These are phyloP conservation scores for Glonium stellatum DNA, from an alignment of 495 filamentous ascomycete species.

Conservation along the genomic window DNA sequence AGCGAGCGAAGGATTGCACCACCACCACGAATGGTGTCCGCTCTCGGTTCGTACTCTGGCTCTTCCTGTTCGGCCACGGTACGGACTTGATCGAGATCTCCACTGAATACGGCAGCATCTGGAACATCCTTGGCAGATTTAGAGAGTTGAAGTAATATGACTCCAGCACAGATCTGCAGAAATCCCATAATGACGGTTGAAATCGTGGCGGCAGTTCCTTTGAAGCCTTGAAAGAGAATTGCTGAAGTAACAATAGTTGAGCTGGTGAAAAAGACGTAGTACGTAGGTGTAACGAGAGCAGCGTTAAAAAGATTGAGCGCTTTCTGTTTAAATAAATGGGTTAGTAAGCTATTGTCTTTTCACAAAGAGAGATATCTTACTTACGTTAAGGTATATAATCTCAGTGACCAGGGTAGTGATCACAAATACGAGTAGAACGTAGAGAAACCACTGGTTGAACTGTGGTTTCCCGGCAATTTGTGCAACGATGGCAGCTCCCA, in stretches of 20 bases:
- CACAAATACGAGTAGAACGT: constrained; percentile 86
- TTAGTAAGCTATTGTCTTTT: constrained; percentile 26
- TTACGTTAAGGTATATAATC: constrained; percentile 91
- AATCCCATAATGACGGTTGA: constrained; percentile 90
- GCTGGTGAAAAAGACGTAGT: constrained; percentile 96
- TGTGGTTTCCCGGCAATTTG: constrained; percentile 73
- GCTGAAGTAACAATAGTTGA: constrained; percentile 91
- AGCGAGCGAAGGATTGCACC: constrained; percentile 84
- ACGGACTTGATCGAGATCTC: constrained; percentile 88
- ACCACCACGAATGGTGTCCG: constrained; percentile 88
- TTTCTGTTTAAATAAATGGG: constrained; percentile 59
- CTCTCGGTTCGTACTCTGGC: constrained; percentile 90
- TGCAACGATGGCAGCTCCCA: constrained; percentile 85
- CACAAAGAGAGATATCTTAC: constrained; percentile 33
- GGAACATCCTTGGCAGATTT: constrained; percentile 97
- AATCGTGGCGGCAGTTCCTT: constrained; percentile 73
- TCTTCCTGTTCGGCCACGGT: constrained; percentile 92
- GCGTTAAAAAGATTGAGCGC: constrained; percentile 96
- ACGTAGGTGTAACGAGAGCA: constrained; percentile 92
- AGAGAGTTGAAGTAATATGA: constrained; percentile 94
- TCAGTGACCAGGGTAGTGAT: constrained; percentile 81
- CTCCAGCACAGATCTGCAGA: constrained; percentile 86
- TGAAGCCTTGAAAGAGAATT: constrained; percentile 89
- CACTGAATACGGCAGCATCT: constrained; percentile 85
- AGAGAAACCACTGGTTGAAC: constrained; percentile 97